Base-by-base conservation (phyloP, 139 green algal genomes). In the Chlorella ohadii region DNA sequence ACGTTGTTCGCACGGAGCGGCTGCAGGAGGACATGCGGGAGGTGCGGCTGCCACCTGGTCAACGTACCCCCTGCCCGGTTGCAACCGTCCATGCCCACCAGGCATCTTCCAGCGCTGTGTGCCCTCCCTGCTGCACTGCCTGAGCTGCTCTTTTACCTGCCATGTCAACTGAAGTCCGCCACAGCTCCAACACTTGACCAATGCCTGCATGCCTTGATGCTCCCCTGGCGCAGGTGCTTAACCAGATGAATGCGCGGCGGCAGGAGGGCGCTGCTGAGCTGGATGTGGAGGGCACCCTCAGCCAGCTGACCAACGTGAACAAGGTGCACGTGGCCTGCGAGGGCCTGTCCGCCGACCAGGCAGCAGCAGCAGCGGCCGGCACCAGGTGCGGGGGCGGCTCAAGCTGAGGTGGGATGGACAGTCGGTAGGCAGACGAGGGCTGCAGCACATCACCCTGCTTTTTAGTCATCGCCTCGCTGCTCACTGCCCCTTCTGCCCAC, bases 1-100 rank as follows among this genome's bases (percentile, higher is more conserved):
- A 82, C 31, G 76, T 82, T 0, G 76, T 82, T 34, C 76, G 76
- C 76, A 82, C 64, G 16, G 76, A 82, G 59, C 56, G 56, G 12
- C 36, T 82, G 17, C 56, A 44, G 63, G 59, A 82, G 76, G 76
- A 82, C 59, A 82, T 82, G 76, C 39, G 63, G 76, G 76, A 72
- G 76, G 76, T 82, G 76, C 28, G 72, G 7, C 12, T n/a, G n/a
- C n/a, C n/a, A n/a, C n/a, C n/a, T n/a, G n/a, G n/a, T n/a, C n/a
- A n/a, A n/a, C n/a, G n/a, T n/a, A n/a, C n/a, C n/a, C n/a, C 28
- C 28, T 71, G 64, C 64, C 20, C 9, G 1, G 6, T 2, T 71
- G 64, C 64, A 11, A 2, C 64, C 9, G 44, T 9, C 44, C 44
- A 51, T 9, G 6, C 7, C 44, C 44, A 51, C 9, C 9, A 6